A percentile compares a stretch with the other conserved stretches of the same genome.
phyloP scores from a whole-genome alignment of 768 basidiomycete genomes.

The Boletus reticuloceps region DNA sequence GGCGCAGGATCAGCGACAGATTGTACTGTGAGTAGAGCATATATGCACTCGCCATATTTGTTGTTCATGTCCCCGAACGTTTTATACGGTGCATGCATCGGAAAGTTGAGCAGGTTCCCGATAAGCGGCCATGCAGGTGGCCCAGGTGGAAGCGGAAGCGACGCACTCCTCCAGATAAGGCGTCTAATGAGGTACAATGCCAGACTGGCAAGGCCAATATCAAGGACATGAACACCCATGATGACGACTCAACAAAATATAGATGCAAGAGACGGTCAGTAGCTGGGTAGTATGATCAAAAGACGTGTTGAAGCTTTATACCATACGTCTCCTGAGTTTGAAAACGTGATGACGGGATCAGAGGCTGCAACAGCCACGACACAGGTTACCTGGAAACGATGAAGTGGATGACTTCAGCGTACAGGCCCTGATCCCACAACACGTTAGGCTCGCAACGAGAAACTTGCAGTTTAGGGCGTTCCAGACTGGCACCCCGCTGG shows the following conservation, averaged over 20 bases:
- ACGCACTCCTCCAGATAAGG: not conserved
- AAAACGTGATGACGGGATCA: not conserved
- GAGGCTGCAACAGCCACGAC: too few species aligned
- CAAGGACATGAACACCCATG: not conserved
- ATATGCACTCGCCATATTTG: slow-evolving; percentile 41
- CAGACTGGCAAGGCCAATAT: slow-evolving; percentile 10
- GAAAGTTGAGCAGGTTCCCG: slow-evolving; percentile 57
- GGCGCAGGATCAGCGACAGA: slow-evolving; percentile 7
- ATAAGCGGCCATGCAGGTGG: slow-evolving; percentile 37
- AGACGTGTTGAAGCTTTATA: not conserved
- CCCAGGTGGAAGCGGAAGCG: slow-evolving; percentile 11
- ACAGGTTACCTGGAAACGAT: too few species aligned
- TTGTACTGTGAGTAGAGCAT: not conserved
- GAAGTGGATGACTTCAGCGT: too few species aligned
- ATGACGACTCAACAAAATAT: too few species aligned
- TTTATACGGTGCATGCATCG: slow-evolving; percentile 46
- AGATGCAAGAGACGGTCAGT: not conserved
- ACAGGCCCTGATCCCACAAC: too few species aligned
- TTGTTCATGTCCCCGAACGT: slow-evolving; percentile 41
- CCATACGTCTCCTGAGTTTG: not conserved
- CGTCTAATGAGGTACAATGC: not conserved
- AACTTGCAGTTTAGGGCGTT: too few species aligned
- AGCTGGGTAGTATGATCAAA: too few species aligned
- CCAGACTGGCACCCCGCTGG: too few species aligned
- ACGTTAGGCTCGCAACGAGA: too few species aligned